These are phyloP conservation scores for Claviceps digitariae DNA, from an alignment of 2,329 filamentous ascomycete genomes.

Conservation along the genomic window DNA sequence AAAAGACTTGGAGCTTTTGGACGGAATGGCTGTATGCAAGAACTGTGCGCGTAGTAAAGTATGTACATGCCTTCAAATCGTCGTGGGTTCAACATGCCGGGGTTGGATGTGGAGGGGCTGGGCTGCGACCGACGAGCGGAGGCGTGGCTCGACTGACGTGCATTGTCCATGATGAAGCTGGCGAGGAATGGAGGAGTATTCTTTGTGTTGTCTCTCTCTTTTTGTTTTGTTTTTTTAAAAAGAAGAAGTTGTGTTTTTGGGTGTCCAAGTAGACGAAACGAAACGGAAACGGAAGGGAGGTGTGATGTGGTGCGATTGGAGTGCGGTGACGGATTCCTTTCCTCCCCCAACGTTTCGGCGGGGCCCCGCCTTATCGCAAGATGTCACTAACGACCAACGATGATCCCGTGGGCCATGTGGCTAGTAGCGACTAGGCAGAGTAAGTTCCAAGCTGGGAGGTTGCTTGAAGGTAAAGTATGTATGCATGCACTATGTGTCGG, in stretches of 20 bases:
- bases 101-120: conserved; percentile 16
- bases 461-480: too few species aligned
- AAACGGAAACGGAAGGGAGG: neutral
- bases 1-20: neutral
- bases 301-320: neutral
- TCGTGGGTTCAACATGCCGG: conserved; percentile 19
- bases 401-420: neutral
- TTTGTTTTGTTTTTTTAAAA: neutral
- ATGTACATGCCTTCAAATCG: conserved; percentile 23
- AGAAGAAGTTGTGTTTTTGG: neutral
- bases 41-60: neutral
- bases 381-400: neutral
- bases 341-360: neutral
- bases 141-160: conserved; percentile 14
- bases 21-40: neutral
- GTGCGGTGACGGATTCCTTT: neutral
- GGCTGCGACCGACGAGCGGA: conserved; percentile 12
- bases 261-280: neutral
- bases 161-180: conserved; percentile 14
- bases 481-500: too few species aligned
- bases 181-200: neutral
- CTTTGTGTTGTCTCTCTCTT: neutral
- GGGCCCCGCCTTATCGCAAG: conserved; percentile 5
- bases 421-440: too few species aligned
- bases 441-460: too few species aligned